Evolutionary conservation across 2,329 filamentous ascomycete species (phyloP), one percentile per base, ranked within the genome.

Genomic region (Botrytis medusae): DNA sequence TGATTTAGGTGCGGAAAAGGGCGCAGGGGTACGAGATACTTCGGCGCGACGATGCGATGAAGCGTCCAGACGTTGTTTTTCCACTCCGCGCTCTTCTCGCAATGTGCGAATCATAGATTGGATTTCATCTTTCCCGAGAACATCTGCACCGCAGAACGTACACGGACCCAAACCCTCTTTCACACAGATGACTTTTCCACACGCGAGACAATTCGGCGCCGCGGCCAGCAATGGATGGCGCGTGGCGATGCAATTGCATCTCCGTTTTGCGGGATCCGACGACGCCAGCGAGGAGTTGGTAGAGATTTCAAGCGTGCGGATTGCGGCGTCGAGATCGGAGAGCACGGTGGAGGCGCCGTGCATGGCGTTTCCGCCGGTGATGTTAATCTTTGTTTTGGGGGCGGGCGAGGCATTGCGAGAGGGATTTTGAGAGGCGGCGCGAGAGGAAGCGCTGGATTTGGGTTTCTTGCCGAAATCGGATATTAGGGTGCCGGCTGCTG

Each of bases 101-200:
- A 99, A 86, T 78, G 95, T 91, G 40, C 88, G 87, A 67, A 98
- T 92, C 89, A 99, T 97, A 48, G 88, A 89, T 79, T 97, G 92
- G 16, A 97, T 89, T 72, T 98, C 94, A 5, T 87, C 84, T 0
- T 88, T 81, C 44, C 87, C 91, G 12, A 99, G 84, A 0, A 99
- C 85, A 0, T 93, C 89, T 0, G 88, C 86, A 0, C 90, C 90
- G 83, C 96, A 99, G 80, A 93, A 98, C 0, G 95, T 98, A 82
- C 96, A 99, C 0, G 95, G 95, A 0, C 95, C 95, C 0, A 98
- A 86, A 0, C 96, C 96, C 82, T 99, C 95, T 79, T 96, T 95
- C 37, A 97, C 90, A 81, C 96, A 99, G 72, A 98, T 91, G 20
- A 99, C 94, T 81, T 98, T 98, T 74, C 96, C 96, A 79, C 96